phyloP scores from a whole-genome alignment of 164 flowering plant genomes.

The Berberis vulgaris region DNA sequence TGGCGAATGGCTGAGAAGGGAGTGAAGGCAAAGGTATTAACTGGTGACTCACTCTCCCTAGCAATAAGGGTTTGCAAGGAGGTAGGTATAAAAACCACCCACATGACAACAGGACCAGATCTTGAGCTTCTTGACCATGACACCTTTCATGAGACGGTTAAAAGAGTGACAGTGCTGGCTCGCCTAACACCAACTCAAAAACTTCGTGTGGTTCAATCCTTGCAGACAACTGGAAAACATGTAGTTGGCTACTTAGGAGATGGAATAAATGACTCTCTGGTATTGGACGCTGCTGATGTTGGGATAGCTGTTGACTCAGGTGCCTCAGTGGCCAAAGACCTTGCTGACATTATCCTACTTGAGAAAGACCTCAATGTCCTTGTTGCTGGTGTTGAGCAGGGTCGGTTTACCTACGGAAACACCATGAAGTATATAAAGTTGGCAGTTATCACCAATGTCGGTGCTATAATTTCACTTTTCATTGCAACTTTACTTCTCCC shows the following conservation, averaged over 20 bases:
- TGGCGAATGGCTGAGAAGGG: slow-evolving; percentile 66
- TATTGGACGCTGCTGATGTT: slow-evolving; percentile 62
- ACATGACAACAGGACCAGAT: slow-evolving; percentile 68
- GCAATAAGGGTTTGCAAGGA: slow-evolving; percentile 62
- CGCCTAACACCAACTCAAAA: slow-evolving; percentile 76
- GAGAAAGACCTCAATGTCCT: slow-evolving; percentile 77
- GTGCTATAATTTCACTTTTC: slow-evolving; percentile 48
- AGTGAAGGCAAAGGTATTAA: slow-evolving; percentile 62
- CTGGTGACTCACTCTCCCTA: slow-evolving; percentile 64
- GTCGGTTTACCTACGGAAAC: slow-evolving; percentile 57
- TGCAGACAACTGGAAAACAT: slow-evolving; percentile 48
- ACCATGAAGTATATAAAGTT: slow-evolving; percentile 72
- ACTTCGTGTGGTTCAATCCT: slow-evolving; percentile 60
- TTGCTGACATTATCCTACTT: slow-evolving; percentile 65
- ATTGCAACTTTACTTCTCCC: slow-evolving; percentile 36
- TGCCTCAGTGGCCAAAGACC: slow-evolving; percentile 61
- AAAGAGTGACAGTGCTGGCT: slow-evolving; percentile 61
- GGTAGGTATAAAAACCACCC: slow-evolving; percentile 60
- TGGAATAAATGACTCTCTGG: slow-evolving; percentile 70
- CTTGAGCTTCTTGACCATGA: slow-evolving; percentile 48
- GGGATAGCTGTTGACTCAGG: slow-evolving; percentile 78
- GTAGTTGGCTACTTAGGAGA: slow-evolving; percentile 77
- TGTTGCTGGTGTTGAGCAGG: slow-evolving; percentile 58
- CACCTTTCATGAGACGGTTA: slow-evolving; percentile 55
- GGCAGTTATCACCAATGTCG: slow-evolving; percentile 59